phyloP scores from a whole-genome alignment of 257 asterid species.

The Gentiana straminea region DNA sequence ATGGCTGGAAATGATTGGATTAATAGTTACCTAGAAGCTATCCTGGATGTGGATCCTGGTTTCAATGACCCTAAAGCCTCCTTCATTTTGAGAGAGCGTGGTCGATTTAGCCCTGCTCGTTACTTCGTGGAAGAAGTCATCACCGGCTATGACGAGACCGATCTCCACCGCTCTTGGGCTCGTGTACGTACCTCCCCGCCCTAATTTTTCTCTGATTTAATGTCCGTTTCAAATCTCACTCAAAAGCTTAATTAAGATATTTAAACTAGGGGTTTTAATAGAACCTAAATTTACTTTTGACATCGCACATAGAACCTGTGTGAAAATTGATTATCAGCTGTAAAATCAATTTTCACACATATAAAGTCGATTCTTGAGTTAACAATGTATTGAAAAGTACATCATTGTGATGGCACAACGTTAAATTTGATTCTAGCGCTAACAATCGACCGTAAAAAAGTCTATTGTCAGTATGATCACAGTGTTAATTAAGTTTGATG shows the following conservation, averaged over 20 bases:
- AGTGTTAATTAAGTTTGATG: no score
- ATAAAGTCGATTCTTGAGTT: no score
- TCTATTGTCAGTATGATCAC: no score
- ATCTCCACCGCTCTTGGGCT: constrained; percentile 79
- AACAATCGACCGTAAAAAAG: no score
- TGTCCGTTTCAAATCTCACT: neutral
- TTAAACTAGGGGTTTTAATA: neutral
- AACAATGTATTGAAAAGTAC: no score
- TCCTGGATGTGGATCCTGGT: constrained; percentile 58
- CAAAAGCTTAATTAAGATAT: neutral
- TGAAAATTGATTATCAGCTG: no score
- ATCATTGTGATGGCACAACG: no score
- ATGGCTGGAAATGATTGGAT: constrained; percentile 84
- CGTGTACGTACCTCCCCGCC: constrained; percentile 26
- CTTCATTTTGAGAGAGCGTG: constrained; percentile 56
- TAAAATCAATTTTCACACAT: no score
- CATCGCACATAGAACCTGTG: no score
- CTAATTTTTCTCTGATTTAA: neutral
- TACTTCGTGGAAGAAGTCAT: constrained; percentile 81
- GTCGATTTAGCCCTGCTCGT: constrained; percentile 76
- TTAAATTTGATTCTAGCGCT: no score
- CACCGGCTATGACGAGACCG: constrained; percentile 74
- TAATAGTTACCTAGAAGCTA: constrained; percentile 69
- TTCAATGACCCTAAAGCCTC: constrained; percentile 39
- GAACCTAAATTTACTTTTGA: neutral